Base-by-base conservation (phyloP, 2,329 filamentous ascomycete species). In the Venturia oleaginea region DNA sequence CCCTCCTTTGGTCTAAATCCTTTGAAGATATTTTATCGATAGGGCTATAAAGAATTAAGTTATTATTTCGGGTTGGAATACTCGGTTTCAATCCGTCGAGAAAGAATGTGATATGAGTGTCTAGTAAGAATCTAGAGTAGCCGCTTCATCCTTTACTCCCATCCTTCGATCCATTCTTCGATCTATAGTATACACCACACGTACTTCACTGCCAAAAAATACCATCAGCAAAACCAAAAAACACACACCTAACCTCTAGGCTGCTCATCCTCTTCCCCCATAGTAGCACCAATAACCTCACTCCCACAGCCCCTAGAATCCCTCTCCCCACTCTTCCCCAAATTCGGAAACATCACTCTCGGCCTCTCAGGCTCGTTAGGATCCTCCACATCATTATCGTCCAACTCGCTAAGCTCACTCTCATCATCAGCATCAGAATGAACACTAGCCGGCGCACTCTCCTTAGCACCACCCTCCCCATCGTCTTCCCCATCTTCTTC, bases 401-500 rank as follows among this genome's bases (percentile, higher is more conserved):
- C 65, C 22, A 64, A 19, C 42, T 67, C 66, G 24, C 51, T 64
- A n/a, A 64, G 34, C 48, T 66, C 65, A 62, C 65, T 66, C 32
- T 57, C 65, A 65, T 51, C 42, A 65, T 65, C 81, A 0, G 80
- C 81, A 67, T 76, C 77, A 65, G 82, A 81, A 54, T 83, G 78
- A 0, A 81, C 71, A 60, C 79, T 90, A 6, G 82, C 83, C 0
- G 81, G 84, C 86, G 61, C 78, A 84, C 38, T 77, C 74, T 63
- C 22, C 72, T 73, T 55, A 73, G 74, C 15, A 69, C 69, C 2
- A 72, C 24, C 38, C 2, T 62, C 46, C 15, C 48, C 54, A 7
- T 27, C 46, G 27, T 22, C 46, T 10, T 51, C 46, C 3, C 22
- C 42, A 10, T 46, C 42, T 10, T 63, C 22, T 72, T 73, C 54